These are phyloP conservation scores for Ilex aquifolium DNA, from an alignment of 257 asterid genomes.

Conservation along the genomic window DNA sequence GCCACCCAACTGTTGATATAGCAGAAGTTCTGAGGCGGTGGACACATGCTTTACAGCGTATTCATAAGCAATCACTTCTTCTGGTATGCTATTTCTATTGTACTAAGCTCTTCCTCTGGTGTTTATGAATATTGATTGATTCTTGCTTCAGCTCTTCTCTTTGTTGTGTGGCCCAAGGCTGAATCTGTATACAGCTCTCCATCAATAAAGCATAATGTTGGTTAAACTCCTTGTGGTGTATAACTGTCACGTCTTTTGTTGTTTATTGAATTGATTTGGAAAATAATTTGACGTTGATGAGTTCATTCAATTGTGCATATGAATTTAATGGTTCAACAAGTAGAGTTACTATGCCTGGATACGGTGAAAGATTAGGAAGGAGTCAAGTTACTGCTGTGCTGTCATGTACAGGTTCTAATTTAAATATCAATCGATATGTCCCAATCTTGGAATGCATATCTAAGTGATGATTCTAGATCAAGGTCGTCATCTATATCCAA, in stretches of 20 bases:
- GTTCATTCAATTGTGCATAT: not conserved
- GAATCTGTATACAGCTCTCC: not conserved
- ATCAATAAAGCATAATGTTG: not conserved
- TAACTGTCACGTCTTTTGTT: not conserved
- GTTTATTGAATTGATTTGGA: too few relatives aligned
- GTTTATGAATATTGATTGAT: not conserved
- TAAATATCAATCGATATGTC: too few relatives aligned
- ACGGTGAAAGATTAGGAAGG: not conserved
- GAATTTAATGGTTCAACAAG: not conserved
- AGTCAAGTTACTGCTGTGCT: too few relatives aligned
- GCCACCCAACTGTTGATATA: slow-evolving; percentile 91
- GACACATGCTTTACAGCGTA: slow-evolving; percentile 99
- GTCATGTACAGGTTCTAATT: too few relatives aligned
- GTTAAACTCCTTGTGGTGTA: not conserved
- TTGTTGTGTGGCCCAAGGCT: not conserved
- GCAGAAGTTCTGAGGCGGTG: slow-evolving; percentile 96
- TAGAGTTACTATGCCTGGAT: not conserved
- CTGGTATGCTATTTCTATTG: slow-evolving; percentile 44
- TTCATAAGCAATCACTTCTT: slow-evolving; percentile 90
- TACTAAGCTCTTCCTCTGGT: not conserved
- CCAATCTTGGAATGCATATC: too few relatives aligned
- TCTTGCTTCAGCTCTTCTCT: not conserved
- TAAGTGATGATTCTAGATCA: too few relatives aligned
- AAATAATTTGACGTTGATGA: not conserved
- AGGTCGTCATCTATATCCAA: too few relatives aligned